phyloP scores from a whole-genome alignment of 2,329 filamentous ascomycete genomes.

The Ceratocystis lukuohia region DNA sequence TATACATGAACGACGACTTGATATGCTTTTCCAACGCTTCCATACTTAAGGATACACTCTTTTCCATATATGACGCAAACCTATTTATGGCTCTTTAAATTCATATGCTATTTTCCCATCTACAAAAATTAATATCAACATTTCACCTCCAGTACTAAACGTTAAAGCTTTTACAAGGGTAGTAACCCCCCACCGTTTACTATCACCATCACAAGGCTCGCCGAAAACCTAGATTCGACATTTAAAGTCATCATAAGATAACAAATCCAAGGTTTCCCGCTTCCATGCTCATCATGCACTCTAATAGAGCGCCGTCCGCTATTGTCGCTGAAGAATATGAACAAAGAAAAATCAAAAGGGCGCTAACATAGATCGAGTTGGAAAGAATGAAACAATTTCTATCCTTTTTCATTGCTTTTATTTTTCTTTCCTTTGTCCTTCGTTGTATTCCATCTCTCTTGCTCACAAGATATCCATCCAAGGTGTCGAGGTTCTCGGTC shows the following conservation, averaged over 20 bases:
- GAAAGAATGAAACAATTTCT: conserved; percentile 20
- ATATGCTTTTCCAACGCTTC: too few species aligned
- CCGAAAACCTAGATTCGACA: too few species aligned
- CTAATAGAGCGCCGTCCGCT: background rate
- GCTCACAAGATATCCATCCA: conserved; percentile 12
- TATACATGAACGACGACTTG: too few species aligned
- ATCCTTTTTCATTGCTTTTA: conserved; percentile 20
- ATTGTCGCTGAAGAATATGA: background rate
- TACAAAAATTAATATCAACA: too few species aligned
- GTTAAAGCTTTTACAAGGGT: too few species aligned
- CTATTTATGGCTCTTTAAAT: too few species aligned
- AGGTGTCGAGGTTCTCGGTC: conserved; percentile 14
- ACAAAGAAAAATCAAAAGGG: conserved; percentile 1
- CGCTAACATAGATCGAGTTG: conserved; percentile 4
- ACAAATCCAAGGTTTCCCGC: background rate
- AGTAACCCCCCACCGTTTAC: too few species aligned
- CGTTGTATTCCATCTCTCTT: conserved; percentile 13
- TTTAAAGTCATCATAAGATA: too few species aligned
- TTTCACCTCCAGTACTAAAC: too few species aligned
- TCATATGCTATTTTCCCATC: too few species aligned
- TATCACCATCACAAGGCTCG: too few species aligned
- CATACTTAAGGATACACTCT: too few species aligned
- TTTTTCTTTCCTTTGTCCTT: conserved; percentile 18
- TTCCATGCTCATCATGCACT: background rate
- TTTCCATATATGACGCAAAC: background rate